Evolutionary conservation across 441 rosid species (phyloP).

Genomic region (Rhodomyrtus psidioides): DNA sequence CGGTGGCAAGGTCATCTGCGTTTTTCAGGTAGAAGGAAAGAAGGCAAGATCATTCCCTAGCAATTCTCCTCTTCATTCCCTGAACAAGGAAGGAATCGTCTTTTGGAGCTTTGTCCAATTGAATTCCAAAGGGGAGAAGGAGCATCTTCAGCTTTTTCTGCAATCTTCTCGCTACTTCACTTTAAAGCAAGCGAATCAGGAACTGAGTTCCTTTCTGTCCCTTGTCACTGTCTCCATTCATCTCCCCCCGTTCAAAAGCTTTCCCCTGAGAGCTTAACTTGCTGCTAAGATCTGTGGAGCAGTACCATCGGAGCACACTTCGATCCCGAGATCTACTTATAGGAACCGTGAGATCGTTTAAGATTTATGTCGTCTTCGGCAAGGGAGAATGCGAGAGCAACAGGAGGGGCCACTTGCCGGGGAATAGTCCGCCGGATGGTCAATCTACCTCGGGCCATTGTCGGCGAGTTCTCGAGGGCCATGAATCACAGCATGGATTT

Average conservation of each 20-base stretch:
- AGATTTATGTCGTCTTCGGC: slow-evolving; percentile 20
- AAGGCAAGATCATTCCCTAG: neutral
- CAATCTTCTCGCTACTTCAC: slow-evolving; percentile 9
- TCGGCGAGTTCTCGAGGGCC: slow-evolving; percentile 37
- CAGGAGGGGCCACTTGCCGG: slow-evolving; percentile 23
- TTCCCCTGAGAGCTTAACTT: neutral
- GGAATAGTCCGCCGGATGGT: slow-evolving; percentile 42
- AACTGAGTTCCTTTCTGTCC: neutral
- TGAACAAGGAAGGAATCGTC: slow-evolving; percentile 22
- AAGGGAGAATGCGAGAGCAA: slow-evolving; percentile 13
- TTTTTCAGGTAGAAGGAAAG: neutral
- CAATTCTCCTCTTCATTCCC: slow-evolving; percentile 6
- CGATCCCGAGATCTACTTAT: neutral
- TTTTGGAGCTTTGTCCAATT: slow-evolving; percentile 1
- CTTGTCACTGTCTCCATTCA: neutral
- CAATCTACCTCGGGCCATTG: slow-evolving; percentile 37
- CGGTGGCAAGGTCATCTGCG: neutral
- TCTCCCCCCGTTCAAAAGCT: neutral
- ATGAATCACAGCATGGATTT: slow-evolving; percentile 20
- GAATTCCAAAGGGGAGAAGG: neutral
- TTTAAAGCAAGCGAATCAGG: slow-evolving; percentile 6
- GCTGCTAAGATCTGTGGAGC: neutral
- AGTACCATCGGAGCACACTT: neutral
- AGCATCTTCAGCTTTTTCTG: slow-evolving; percentile 23
- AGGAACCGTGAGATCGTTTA: neutral